Conservation (phyloP, 805 yeast species). For the Suhomyces sp. region DNA sequence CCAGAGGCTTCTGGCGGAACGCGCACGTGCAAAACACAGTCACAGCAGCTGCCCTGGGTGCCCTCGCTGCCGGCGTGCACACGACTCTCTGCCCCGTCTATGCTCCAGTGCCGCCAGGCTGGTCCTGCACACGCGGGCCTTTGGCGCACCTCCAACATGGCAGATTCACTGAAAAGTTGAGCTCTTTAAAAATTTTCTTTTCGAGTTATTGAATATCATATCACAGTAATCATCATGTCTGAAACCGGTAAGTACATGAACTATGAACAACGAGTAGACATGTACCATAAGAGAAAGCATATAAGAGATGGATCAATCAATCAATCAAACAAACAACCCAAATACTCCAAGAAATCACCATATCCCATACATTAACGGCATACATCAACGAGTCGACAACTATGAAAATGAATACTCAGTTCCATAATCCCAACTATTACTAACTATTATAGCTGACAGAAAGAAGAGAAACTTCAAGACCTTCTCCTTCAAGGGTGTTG, state of each 20-base stretch:
- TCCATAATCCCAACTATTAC: neutral
- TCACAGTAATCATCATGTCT: constrained; percentile 26
- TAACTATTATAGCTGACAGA: constrained; percentile 45
- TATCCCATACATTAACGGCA: too few relatives aligned
- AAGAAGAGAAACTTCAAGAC: constrained; percentile 93
- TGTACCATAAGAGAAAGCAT: neutral
- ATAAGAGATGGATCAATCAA: neutral
- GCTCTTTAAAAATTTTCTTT: constrained; percentile 12
- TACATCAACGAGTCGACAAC: too few relatives aligned
- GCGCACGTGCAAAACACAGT: constrained; percentile 7
- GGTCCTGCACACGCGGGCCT: neutral
- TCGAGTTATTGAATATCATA: constrained; percentile 8
- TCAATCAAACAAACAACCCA: neutral
- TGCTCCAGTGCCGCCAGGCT: neutral
- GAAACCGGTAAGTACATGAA: constrained; percentile 33
- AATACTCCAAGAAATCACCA: too few relatives aligned
- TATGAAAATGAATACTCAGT: neutral
- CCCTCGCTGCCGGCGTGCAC: constrained; percentile 1
- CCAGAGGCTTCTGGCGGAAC: neutral
- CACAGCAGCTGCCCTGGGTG: constrained; percentile 1
- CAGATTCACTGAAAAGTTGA: constrained; percentile 5
- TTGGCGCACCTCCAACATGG: neutral
- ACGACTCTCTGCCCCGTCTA: neutral
- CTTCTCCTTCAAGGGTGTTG: constrained; percentile 99
- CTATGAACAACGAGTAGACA: neutral